Conservation (phyloP, 2,329 filamentous ascomycete genomes). For the Aspergillus awamori region DNA sequence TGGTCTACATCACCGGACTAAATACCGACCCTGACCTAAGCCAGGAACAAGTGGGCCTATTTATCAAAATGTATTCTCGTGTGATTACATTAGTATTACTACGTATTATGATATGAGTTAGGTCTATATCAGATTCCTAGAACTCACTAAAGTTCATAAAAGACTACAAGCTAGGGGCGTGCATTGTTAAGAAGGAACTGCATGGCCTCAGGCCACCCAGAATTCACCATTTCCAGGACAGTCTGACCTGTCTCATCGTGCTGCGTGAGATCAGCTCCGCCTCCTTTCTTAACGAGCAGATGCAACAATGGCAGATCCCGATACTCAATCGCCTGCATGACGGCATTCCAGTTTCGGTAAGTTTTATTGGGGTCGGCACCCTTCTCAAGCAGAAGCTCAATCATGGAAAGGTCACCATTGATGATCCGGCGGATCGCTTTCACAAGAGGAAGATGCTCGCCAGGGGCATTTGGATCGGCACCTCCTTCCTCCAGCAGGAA, state of each 20-base stretch:
- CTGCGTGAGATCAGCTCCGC: constrained; percentile 55
- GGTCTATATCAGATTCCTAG: too few species aligned
- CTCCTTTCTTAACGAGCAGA: constrained; percentile 54
- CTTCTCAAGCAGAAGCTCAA: constrained; percentile 64
- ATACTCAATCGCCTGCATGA: constrained; percentile 68
- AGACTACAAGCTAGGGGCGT: constrained; percentile 1
- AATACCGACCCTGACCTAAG: too few species aligned
- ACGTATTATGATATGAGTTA: too few species aligned
- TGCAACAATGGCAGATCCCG: constrained; percentile 59
- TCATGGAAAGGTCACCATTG: constrained; percentile 60
- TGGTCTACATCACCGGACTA: too few species aligned
- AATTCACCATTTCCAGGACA: constrained; percentile 61
- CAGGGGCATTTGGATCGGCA: constrained; percentile 67
- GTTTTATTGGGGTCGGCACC: constrained; percentile 70
- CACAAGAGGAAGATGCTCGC: constrained; percentile 71
- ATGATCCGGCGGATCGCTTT: constrained; percentile 66
- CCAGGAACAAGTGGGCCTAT: too few species aligned
- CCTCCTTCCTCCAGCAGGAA: constrained; percentile 64
- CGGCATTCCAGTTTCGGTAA: constrained; percentile 67
- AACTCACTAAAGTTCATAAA: too few species aligned
- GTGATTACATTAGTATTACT: too few species aligned
- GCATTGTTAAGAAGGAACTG: constrained; percentile 44
- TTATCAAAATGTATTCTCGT: too few species aligned
- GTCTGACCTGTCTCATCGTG: constrained; percentile 58
- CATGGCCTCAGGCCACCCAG: constrained; percentile 62